These are phyloP conservation scores for Rhizopus delemar DNA, from an alignment of 371 early-diverging fungal genomes.

Conservation along the genomic window DNA sequence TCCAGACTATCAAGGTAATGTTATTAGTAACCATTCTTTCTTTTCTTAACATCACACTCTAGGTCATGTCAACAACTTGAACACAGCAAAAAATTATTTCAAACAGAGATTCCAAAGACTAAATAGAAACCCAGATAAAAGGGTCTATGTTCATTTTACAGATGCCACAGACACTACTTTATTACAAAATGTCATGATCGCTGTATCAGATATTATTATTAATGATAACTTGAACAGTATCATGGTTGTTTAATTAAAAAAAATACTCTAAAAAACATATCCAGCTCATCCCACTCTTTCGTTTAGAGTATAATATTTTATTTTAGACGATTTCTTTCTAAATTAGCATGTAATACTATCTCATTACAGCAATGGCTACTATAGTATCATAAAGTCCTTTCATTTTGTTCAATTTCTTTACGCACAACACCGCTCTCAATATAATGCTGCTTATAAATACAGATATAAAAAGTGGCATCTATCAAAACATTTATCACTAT, in stretches of 20 bases:
- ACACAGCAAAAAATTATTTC: conserved; percentile 38
- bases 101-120: conserved; percentile 41
- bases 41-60: background rate
- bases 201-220: conserved; percentile 61
- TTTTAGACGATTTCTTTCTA: too few species aligned
- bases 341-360: too few species aligned
- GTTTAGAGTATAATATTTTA: too few species aligned
- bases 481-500: too few species aligned
- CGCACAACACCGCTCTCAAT: too few species aligned
- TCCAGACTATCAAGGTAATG: conserved; percentile 80
- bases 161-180: conserved; percentile 64
- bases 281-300: too few species aligned
- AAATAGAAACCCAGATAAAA: conserved; percentile 48
- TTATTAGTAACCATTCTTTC: too few species aligned
- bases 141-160: conserved; percentile 61
- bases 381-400: too few species aligned
- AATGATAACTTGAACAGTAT: conserved; percentile 50
- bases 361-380: too few species aligned
- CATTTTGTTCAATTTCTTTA: too few species aligned
- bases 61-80: conserved; percentile 30
- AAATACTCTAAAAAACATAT: background rate
- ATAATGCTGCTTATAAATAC: too few species aligned
- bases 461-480: too few species aligned
- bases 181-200: conserved; percentile 60
- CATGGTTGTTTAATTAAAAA: conserved; percentile 13